These are phyloP conservation scores for Funneliformis caledonium DNA, from an alignment of 371 early-diverging fungal genomes.

Conservation along the genomic window DNA sequence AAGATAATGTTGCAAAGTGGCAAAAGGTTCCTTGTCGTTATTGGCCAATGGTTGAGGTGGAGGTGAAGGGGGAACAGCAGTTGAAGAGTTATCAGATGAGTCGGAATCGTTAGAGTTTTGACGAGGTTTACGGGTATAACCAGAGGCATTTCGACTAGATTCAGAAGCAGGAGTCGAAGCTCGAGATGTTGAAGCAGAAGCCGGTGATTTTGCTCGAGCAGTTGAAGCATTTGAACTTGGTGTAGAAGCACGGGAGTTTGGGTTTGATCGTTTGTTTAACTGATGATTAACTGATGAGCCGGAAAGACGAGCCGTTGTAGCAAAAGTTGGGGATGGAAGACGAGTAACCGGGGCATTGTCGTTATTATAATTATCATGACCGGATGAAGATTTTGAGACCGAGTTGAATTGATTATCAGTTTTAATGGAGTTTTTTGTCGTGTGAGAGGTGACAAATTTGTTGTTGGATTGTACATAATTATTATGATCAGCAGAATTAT, in stretches of 20 bases:
- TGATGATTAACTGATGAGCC: not conserved
- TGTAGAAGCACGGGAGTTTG: not conserved
- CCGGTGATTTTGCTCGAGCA: not conserved
- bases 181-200: slow-evolving; percentile 8
- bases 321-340: not conserved
- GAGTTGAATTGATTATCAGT: not conserved
- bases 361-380: too few species aligned
- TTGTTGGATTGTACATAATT: not conserved
- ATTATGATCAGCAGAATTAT: not conserved
- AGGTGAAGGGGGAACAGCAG: slow-evolving; percentile 15
- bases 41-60: slow-evolving; percentile 5
- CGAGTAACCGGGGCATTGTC: not conserved
- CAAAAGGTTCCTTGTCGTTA: slow-evolving; percentile 1
- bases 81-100: not conserved
- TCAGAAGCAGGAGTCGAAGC: slow-evolving; percentile 22
- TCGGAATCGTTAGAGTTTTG: not conserved
- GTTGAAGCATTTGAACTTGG: not conserved
- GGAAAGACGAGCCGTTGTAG: not conserved
- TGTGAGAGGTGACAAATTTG: not conserved
- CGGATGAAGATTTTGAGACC: not conserved
- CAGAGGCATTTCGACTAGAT: slow-evolving; percentile 10
- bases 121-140: not conserved
- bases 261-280: not conserved
- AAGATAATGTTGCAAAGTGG: slow-evolving; percentile 29
- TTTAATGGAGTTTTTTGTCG: not conserved